These are phyloP conservation scores for Solanum paucissectum DNA, from an alignment of 257 asterid species.

Conservation along the genomic window DNA sequence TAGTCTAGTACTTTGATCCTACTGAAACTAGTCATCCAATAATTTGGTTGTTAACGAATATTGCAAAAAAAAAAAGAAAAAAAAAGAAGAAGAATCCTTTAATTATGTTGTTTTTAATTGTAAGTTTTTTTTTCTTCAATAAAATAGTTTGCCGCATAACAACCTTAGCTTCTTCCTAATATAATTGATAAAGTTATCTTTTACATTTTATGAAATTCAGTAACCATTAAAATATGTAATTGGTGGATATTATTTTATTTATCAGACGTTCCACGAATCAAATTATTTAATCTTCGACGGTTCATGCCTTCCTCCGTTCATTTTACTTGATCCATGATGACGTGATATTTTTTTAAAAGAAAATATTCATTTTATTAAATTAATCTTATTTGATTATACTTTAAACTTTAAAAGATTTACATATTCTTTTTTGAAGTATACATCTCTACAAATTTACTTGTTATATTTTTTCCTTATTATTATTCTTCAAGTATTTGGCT, in stretches of 20 bases:
- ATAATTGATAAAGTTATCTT: too few relatives aligned
- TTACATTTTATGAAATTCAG: too few relatives aligned
- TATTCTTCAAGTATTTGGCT: background rate
- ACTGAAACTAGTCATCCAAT: background rate
- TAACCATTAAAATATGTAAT: too few relatives aligned
- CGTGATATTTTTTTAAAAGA: too few relatives aligned
- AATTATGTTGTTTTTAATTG: background rate
- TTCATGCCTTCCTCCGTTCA: too few relatives aligned
- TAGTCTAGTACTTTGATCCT: background rate
- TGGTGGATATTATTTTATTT: too few relatives aligned
- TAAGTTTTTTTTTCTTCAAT: too few relatives aligned
- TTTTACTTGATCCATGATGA: background rate
- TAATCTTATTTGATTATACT: too few relatives aligned
- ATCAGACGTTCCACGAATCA: background rate
- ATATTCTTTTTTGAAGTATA: background rate
- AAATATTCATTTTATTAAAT: too few relatives aligned
- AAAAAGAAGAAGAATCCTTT: background rate
- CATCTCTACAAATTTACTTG: background rate
- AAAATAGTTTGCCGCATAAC: too few relatives aligned
- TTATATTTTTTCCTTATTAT: background rate
- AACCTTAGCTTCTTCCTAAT: too few relatives aligned
- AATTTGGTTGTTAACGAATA: background rate
- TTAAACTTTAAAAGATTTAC: too few relatives aligned
- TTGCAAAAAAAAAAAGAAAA: background rate
- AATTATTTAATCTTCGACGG: background rate